These are phyloP conservation scores for Talaromyces amestolkiae DNA, from an alignment of 2,329 filamentous ascomycete genomes.

Conservation along the genomic window DNA sequence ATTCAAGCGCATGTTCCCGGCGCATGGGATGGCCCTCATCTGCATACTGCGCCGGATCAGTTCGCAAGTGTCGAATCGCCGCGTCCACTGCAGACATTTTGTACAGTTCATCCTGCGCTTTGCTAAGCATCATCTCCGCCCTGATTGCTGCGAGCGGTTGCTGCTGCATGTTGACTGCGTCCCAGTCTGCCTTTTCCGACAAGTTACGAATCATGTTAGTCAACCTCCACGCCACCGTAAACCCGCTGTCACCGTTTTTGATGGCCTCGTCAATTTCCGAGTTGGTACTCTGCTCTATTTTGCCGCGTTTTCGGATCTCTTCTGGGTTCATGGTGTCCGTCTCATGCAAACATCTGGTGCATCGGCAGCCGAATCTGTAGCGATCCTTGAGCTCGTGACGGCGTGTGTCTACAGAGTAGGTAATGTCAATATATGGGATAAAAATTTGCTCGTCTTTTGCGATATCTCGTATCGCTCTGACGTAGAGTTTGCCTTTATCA, in stretches of 20 bases:
- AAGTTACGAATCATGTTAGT: constrained; percentile 18
- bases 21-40: constrained; percentile 53
- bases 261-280: constrained; percentile 18
- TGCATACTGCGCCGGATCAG: constrained; percentile 54
- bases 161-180: constrained; percentile 2
- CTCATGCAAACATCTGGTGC: constrained; percentile 48
- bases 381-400: constrained; percentile 52
- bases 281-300: constrained; percentile 22
- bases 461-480: constrained; percentile 55
- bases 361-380: constrained; percentile 61
- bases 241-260: not conserved
- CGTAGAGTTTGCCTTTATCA: constrained; percentile 50
- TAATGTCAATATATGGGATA: constrained; percentile 62
- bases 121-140: constrained; percentile 52
- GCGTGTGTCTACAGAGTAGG: constrained; percentile 51
- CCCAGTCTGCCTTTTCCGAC: constrained; percentile 1
- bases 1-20: constrained; percentile 46
- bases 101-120: constrained; percentile 46
- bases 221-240: not conserved
- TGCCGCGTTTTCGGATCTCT: not conserved
- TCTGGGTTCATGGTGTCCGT: not conserved
- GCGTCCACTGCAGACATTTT: constrained; percentile 52
- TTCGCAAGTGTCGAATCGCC: constrained; percentile 50
- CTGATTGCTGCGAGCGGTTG: constrained; percentile 57
- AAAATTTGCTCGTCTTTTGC: constrained; percentile 56